Evolutionary conservation across 1,284 basidiomycete species (phyloP), one percentile per base, ranked within the genome.

Genomic region (Quambalaria eucalypti): DNA sequence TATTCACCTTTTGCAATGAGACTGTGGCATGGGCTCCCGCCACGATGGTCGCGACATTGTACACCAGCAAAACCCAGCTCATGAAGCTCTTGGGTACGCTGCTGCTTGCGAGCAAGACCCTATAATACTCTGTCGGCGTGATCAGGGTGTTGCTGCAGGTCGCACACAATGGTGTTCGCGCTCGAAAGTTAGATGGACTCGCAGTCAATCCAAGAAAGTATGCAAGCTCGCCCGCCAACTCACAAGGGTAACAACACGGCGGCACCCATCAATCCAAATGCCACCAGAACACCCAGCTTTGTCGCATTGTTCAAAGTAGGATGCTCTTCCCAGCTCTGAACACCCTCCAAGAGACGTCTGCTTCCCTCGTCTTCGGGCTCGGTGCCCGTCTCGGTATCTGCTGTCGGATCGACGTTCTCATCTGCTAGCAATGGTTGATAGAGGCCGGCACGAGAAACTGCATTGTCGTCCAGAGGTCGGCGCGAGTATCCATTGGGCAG

Each of bases 181-280:
- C 26, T 81, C 87, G 52, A 86, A 86, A 42, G 36, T 4, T 12
- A 55, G 16, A 19, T 47, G 44, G 8, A n/a, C 25, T 4, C 5
- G 40, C 12, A 12, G 0, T 5, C 36, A 21, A 14, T 19, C 21
- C n/a, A 8, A 38, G 50, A 9, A 14, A 26, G 50, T 7, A 23
- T 38, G 23, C 16, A 30, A 12, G 46, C 19, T 19, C 16, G 1
- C n/a, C 44, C 36, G 23, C 14, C 10, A 8, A 26, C 51, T 53
- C 28, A 53, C 51, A 56, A 56, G 2, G 55, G 55, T 9, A 56
- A 33, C 12, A 56, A 30, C 9, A 56, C 52, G 9, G 55, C 49
- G 10, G 55, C 55, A 30, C 55, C 55, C 2, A 56, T 23, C 16
- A 55, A 14, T 6, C 8, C 31, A 33, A 56, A 56, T 12, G 52